These are phyloP conservation scores for Triadica sebifera DNA, from an alignment of 345 rosid species.

Conservation along the genomic window DNA sequence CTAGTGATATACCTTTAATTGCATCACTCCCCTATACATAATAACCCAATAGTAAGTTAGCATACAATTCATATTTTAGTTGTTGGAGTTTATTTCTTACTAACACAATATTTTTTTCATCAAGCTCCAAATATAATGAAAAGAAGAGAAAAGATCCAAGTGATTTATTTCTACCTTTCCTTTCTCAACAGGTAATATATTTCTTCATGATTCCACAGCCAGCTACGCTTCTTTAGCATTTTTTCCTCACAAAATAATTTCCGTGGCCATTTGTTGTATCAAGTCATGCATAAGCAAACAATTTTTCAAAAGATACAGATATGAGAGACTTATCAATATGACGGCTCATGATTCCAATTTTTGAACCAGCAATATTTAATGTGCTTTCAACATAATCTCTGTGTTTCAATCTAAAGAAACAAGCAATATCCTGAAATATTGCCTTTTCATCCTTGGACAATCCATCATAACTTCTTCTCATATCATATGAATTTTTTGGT, in stretches of 20 bases:
- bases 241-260: neutral
- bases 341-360: neutral
- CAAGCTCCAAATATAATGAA: too few relatives aligned
- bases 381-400: neutral
- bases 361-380: neutral
- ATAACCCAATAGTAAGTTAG: too few relatives aligned
- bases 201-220: neutral
- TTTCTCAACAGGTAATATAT: neutral
- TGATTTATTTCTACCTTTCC: neutral
- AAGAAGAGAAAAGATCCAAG: too few relatives aligned
- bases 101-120: too few relatives aligned
- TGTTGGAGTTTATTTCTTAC: too few relatives aligned
- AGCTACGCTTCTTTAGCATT: neutral
- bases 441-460: neutral
- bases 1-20: too few relatives aligned
- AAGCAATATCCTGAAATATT: conserved; percentile 4
- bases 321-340: neutral
- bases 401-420: neutral
- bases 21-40: too few relatives aligned
- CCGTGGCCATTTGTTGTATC: neutral
- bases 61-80: too few relatives aligned
- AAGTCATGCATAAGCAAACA: neutral
- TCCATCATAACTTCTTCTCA: conserved; percentile 1
- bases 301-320: neutral
- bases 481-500: neutral